Conservation (phyloP, 2,329 filamentous ascomycete species). For the Penicillium paneum region DNA sequence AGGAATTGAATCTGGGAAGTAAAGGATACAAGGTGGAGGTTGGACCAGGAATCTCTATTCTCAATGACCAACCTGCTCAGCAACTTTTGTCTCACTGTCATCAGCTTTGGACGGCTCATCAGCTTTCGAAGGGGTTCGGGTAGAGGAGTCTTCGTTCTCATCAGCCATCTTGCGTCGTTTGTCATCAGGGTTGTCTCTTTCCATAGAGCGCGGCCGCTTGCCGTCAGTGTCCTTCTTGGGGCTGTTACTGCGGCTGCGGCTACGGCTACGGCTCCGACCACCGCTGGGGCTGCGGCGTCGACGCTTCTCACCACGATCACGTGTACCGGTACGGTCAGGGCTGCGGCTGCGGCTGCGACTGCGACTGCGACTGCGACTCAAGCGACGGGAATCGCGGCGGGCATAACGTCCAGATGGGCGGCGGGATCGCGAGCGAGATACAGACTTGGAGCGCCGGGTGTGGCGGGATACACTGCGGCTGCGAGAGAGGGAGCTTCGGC, state of each 20-base stretch:
- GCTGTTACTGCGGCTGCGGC: constrained; percentile 29
- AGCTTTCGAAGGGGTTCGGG: constrained; percentile 1
- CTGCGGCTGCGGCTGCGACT: constrained; percentile 29
- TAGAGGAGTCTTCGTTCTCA: constrained; percentile 30
- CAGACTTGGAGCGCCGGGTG: constrained; percentile 37
- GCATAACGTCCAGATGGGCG: constrained; percentile 40
- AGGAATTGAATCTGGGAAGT: neutral
- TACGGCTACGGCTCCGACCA: constrained; percentile 33
- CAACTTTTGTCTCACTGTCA: constrained; percentile 23
- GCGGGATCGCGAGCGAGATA: constrained; percentile 38
- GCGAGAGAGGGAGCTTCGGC: constrained; percentile 39
- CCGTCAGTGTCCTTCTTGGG: constrained; percentile 28
- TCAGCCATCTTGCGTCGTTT: constrained; percentile 44
- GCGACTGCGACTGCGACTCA: constrained; percentile 24
- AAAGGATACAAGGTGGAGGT: constrained; percentile 1
- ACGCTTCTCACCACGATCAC: constrained; percentile 20
- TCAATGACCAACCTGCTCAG: constrained; percentile 35
- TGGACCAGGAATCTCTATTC: constrained; percentile 1
- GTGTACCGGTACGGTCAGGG: constrained; percentile 38
- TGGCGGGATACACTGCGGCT: constrained; percentile 33
- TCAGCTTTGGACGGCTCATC: constrained; percentile 4
- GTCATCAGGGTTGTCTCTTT: constrained; percentile 45
- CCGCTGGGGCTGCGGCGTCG: constrained; percentile 11
- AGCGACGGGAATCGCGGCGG: constrained; percentile 32
- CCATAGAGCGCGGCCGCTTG: constrained; percentile 45